Conservation (phyloP, 306 rosid species). For the Senna tora region DNA sequence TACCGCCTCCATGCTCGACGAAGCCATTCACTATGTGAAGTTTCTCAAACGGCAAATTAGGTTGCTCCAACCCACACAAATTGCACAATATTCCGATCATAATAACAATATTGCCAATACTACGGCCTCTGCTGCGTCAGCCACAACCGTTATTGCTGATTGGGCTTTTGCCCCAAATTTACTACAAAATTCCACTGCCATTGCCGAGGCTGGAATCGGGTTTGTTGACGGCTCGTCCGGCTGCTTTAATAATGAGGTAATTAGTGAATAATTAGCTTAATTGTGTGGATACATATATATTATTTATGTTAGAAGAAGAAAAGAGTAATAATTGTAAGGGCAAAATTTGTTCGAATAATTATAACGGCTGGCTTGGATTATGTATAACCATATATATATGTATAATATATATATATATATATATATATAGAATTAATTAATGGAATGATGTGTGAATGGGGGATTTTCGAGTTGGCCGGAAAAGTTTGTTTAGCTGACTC, state of each 20-base stretch:
- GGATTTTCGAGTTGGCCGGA: too few relatives aligned
- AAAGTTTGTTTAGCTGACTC: too few relatives aligned
- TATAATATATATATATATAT: too few relatives aligned
- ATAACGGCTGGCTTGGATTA: conserved; percentile 65
- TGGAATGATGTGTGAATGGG: too few relatives aligned
- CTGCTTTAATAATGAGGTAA: conserved; percentile 49
- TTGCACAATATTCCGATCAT: too few relatives aligned
- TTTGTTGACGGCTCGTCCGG: conserved; percentile 10
- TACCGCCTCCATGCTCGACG: conserved; percentile 94
- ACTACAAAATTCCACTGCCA: neutral
- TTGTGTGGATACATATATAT: neutral
- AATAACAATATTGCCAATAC: too few relatives aligned
- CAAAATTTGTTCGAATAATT: conserved; percentile 61
- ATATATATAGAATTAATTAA: neutral
- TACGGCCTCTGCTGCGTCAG: too few relatives aligned
- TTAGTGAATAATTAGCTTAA: conserved; percentile 31
- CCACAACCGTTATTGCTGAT: too few relatives aligned
- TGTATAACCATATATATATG: conserved; percentile 45
- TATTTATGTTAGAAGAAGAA: conserved; percentile 36
- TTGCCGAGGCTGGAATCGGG: conserved; percentile 9
- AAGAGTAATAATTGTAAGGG: neutral
- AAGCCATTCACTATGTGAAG: conserved; percentile 89
- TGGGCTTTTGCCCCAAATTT: neutral
- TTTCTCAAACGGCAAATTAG: conserved; percentile 87
- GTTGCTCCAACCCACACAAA: conserved; percentile 58